Evolutionary conservation across 345 rosid species (phyloP).

Genomic region (Cardamine occulta): DNA sequence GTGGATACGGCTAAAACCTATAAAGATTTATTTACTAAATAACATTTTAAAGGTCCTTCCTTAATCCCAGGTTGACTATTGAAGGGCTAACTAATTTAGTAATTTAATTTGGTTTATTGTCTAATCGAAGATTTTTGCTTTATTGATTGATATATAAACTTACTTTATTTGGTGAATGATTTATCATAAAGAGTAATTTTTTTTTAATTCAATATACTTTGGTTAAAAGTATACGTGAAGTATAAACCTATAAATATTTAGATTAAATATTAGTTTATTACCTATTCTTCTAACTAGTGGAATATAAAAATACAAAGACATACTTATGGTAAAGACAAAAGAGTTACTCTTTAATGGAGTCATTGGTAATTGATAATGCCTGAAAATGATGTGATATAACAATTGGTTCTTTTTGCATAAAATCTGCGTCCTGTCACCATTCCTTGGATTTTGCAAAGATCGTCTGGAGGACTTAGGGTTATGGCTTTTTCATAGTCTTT

Average conservation of each 20-base stretch:
- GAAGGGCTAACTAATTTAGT: neutral
- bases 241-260: neutral
- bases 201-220: neutral
- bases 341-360: constrained; percentile 15
- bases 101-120: neutral
- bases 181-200: neutral
- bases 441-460: constrained; percentile 33
- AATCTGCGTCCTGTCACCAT: constrained; percentile 22
- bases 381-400: constrained; percentile 11
- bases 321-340: constrained; percentile 10
- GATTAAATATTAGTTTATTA: neutral
- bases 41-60: neutral
- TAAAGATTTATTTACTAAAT: neutral
- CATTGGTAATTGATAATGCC: neutral
- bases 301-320: neutral
- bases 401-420: constrained; percentile 19
- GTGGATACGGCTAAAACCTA: neutral
- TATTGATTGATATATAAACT: neutral
- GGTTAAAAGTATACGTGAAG: constrained; percentile 11
- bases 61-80: constrained; percentile 6
- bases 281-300: neutral
- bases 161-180: neutral
- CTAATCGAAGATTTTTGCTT: neutral
- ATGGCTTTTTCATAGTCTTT: neutral
- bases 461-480: neutral